Evolutionary conservation across 2,329 filamentous ascomycete species (phyloP), one percentile per base, ranked within the genome.

Genomic region (Xylaria sp.): DNA sequence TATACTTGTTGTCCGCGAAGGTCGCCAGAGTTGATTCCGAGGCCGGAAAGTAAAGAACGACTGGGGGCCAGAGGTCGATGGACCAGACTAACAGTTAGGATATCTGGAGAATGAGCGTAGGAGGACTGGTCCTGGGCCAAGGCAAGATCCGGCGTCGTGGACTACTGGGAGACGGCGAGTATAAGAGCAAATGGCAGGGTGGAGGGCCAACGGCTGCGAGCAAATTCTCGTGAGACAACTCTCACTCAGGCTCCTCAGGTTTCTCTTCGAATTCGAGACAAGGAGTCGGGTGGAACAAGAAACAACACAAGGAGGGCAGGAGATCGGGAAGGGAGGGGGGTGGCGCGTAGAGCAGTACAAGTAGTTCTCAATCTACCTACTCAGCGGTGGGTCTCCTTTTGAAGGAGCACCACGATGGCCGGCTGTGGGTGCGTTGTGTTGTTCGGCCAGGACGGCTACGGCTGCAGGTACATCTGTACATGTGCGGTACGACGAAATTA

Each of bases 271-370:
- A 73, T 74, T 71, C 78, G 77, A 78, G 75, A 78, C 77, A 78
- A 72, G 73, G 71, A 71, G 74, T 75, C 73, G 75, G 75, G 77
- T 78, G 76, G 77, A 78, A 75, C 75, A 78, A 75, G 76, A 76
- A 72, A 71, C 71, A 78, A 75, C 73, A 76, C 74, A 78, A 78
- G 74, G 75, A 77, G 74, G 72, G 73, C 75, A 76, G 71, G 74
- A 75, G 75, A 76, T 72, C 72, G 71, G 73, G 68, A 77, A 78
- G 76, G 77, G 76, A 78, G 76, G 75, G 77, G 76, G 73, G 74
- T 75, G 76, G 72, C 74, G 73, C 75, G 76, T 78, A 75, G 74
- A 75, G 67, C 75, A 78, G 75, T 78, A 79, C 70, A 71, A 72
- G 68, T 71, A 71, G 67, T 66, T 68, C 65, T 61, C 68, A 48